phyloP scores from a whole-genome alignment of 2,329 filamentous ascomycete species.

The Raffaelea arxii region DNA sequence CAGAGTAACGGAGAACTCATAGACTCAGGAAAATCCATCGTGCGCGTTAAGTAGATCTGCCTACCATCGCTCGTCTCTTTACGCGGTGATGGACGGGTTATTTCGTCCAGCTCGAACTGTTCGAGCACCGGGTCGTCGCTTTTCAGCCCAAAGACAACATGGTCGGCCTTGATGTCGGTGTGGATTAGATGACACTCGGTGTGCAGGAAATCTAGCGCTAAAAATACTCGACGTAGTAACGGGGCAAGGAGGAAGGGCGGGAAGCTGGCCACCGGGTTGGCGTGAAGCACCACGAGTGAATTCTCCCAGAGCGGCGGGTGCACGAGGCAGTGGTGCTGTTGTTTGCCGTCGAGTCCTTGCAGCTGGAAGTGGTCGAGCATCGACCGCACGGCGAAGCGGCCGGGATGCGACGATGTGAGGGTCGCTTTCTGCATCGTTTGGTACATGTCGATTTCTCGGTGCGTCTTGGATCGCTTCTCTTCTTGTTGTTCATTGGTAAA shows the following conservation, averaged over 20 bases:
- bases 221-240: slow-evolving; percentile 20
- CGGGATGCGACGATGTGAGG: slow-evolving; percentile 16
- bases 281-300: slow-evolving; percentile 25
- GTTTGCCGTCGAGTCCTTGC: slow-evolving; percentile 16
- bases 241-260: slow-evolving; percentile 26
- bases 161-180: slow-evolving; percentile 34
- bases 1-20: slow-evolving; percentile 24
- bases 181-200: slow-evolving; percentile 32
- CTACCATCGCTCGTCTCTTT: slow-evolving; percentile 20
- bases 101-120: slow-evolving; percentile 22
- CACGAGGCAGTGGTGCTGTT: slow-evolving; percentile 25
- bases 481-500: too few relatives aligned
- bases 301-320: slow-evolving; percentile 30
- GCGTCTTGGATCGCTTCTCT: too few relatives aligned
- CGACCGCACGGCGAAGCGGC: slow-evolving; percentile 19
- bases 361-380: slow-evolving; percentile 22
- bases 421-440: slow-evolving; percentile 11
- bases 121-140: slow-evolving; percentile 23
- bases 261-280: slow-evolving; percentile 26
- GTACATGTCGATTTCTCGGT: slow-evolving; percentile 15
- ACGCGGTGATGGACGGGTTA: slow-evolving; percentile 24
- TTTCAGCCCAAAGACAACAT: slow-evolving; percentile 22
- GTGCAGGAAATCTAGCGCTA: slow-evolving; percentile 31
- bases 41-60: slow-evolving; percentile 24
- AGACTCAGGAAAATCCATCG: neutral